Percentiles rank a stretch among this genome's conserved stretches.
Conservation (phyloP, 2,329 filamentous ascomycete species). For the Capronia coronata region DNA sequence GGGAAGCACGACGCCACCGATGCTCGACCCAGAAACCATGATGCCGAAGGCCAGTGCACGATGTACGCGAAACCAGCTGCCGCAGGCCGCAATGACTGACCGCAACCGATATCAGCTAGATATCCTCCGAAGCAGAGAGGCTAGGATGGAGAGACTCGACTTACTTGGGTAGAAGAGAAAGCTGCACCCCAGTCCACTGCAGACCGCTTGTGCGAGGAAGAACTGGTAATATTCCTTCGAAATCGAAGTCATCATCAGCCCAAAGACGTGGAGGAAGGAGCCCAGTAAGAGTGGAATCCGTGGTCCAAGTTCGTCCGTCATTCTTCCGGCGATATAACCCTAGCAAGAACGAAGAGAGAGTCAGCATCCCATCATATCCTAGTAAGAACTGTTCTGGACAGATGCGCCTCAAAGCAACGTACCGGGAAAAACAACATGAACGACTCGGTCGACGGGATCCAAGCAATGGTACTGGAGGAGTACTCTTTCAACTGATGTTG, state of each 20-base stretch:
- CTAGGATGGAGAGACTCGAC: too few relatives aligned
- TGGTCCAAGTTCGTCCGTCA: conserved; percentile 54
- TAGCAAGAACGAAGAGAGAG: neutral
- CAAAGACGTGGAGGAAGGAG: conserved; percentile 51
- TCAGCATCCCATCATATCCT: too few relatives aligned
- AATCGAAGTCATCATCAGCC: conserved; percentile 53
- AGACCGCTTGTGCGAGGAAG: conserved; percentile 50
- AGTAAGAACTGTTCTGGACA: too few relatives aligned
- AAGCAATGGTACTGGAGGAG: conserved; percentile 50
- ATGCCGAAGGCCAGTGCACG: conserved; percentile 51
- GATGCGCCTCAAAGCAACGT: too few relatives aligned
- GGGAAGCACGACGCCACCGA: conserved; percentile 56
- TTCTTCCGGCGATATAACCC: neutral
- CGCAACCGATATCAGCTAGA: too few relatives aligned
- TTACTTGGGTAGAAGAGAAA: conserved; percentile 49
- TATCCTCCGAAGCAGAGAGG: too few relatives aligned
- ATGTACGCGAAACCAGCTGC: conserved; percentile 36
- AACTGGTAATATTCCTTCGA: conserved; percentile 52
- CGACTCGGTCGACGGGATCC: conserved; percentile 52
- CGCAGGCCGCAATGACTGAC: conserved; percentile 33
- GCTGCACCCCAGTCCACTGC: conserved; percentile 46
- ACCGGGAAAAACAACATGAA: conserved; percentile 41
- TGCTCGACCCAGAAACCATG: conserved; percentile 48
- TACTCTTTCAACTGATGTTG: conserved; percentile 44
- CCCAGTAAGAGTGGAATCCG: conserved; percentile 48